Evolutionary conservation across 1,139 yeast species (phyloP).

Genomic region (Meyerozyma athensensis): DNA sequence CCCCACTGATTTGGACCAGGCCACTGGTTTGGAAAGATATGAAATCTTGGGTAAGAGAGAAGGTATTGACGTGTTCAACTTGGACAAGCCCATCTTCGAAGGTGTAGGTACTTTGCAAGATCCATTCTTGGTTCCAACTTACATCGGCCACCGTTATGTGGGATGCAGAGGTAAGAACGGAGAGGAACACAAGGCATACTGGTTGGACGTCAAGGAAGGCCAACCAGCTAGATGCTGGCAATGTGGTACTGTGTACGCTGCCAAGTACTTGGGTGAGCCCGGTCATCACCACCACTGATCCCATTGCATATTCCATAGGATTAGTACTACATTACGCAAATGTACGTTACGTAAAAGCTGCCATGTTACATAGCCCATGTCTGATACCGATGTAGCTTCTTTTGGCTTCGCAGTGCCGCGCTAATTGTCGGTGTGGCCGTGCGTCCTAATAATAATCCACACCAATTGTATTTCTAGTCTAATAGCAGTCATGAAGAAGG

Average conservation of each 20-base stretch:
- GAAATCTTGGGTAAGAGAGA: conserved; percentile 92
- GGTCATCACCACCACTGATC: conserved; percentile 50
- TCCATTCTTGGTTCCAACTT: conserved; percentile 87
- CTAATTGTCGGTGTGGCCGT: neutral
- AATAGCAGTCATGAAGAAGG: conserved; percentile 21
- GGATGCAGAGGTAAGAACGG: conserved; percentile 94
- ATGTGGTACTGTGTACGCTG: conserved; percentile 91
- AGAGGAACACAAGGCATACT: conserved; percentile 87
- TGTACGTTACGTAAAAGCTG: too few species aligned
- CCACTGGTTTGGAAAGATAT: conserved; percentile 97
- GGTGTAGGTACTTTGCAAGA: conserved; percentile 85
- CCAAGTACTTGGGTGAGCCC: conserved; percentile 86
- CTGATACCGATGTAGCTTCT: too few species aligned
- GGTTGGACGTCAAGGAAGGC: conserved; percentile 87
- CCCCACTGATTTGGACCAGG: conserved; percentile 93
- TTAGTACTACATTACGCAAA: neutral
- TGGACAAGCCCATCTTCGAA: conserved; percentile 80
- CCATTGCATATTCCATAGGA: too few species aligned
- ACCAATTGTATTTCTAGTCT: neutral
- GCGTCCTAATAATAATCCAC: neutral
- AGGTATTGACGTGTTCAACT: conserved; percentile 94
- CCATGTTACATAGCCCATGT: too few species aligned
- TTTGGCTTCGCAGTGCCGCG: too few species aligned
- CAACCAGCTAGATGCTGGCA: conserved; percentile 97
- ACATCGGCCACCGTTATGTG: conserved; percentile 89